phyloP scores from a whole-genome alignment of 495 filamentous ascomycete genomes.

The Neurospora sp. region DNA sequence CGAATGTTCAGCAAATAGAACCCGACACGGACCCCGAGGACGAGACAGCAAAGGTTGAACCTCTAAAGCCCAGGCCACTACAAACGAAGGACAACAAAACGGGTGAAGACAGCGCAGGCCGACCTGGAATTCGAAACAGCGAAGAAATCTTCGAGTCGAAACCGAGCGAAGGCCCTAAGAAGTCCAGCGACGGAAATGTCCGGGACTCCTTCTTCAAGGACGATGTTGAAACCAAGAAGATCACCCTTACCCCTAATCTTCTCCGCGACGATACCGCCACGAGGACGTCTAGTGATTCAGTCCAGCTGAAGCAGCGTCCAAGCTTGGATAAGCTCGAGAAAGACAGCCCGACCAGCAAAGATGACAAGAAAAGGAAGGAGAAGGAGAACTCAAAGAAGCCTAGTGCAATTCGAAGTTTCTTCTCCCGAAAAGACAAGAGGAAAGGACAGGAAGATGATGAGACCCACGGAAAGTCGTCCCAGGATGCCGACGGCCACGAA shows the following conservation, averaged over 20 bases:
- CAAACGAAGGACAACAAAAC: conserved; percentile 35
- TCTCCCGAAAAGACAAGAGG: conserved; percentile 92
- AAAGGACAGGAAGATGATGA: conserved; percentile 58
- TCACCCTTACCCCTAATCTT: conserved; percentile 91
- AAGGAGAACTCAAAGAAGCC: conserved; percentile 88
- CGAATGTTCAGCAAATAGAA: conserved; percentile 10
- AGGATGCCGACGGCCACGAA: conserved; percentile 34
- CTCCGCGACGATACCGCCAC: conserved; percentile 70
- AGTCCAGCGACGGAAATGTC: conserved; percentile 73
- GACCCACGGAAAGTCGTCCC: conserved; percentile 54
- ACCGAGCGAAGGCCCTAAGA: conserved; percentile 38
- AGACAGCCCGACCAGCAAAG: conserved; percentile 30
- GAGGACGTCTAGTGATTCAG: conserved; percentile 49
- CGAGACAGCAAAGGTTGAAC: conserved; percentile 39
- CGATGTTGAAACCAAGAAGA: conserved; percentile 93
- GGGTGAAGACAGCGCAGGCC: conserved; percentile 18
- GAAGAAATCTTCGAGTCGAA: conserved; percentile 60
- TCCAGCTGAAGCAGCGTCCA: conserved; percentile 44
- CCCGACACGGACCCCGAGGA: conserved; percentile 28
- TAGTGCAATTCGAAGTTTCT: conserved; percentile 85
- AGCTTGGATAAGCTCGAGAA: conserved; percentile 50
- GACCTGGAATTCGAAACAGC: conserved; percentile 30
- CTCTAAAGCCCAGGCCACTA: conserved; percentile 27
- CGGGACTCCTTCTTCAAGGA: conserved; percentile 96
- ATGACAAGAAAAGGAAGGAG: conserved; percentile 52